A percentile compares a stretch with the other conserved stretches of the same genome.
Evolutionary conservation across 169 alveolate species (phyloP).

Genomic region (Cryptosporidium baileyi): DNA sequence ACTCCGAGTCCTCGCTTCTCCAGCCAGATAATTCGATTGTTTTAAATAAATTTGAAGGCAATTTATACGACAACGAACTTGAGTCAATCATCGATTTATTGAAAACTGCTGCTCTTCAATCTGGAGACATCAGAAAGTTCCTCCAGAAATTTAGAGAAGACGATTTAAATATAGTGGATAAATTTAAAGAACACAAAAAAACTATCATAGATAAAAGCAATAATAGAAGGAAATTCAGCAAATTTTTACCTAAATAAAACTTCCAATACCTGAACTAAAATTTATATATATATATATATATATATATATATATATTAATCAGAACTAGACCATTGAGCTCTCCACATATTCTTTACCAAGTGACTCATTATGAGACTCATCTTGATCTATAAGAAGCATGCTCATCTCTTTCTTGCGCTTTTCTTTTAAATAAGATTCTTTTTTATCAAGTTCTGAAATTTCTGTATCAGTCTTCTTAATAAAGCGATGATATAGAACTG

Average conservation of each 20-base stretch:
- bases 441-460: conserved; percentile 49
- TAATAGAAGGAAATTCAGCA: conserved; percentile 2
- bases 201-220: conserved; percentile 1
- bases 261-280: neutral
- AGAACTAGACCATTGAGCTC: neutral
- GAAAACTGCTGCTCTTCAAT: conserved; percentile 82
- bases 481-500: conserved; percentile 76
- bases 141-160: conserved; percentile 81
- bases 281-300: neutral
- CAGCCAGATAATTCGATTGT: conserved; percentile 85
- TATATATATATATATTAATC: neutral
- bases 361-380: neutral
- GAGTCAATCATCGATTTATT: conserved; percentile 78
- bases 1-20: conserved; percentile 59
- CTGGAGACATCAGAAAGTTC: conserved; percentile 77
- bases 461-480: conserved; percentile 75
- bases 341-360: neutral
- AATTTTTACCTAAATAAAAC: conserved; percentile 9
- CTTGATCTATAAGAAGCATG: neutral
- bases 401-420: conserved; percentile 66
- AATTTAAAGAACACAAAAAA: conserved; percentile 74
- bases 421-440: conserved; percentile 70
- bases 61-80: conserved; percentile 83
- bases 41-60: conserved; percentile 82
- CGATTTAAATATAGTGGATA: conserved; percentile 77